phyloP scores from a whole-genome alignment of 1,139 yeast genomes.

The Kodamaea fungicola region DNA sequence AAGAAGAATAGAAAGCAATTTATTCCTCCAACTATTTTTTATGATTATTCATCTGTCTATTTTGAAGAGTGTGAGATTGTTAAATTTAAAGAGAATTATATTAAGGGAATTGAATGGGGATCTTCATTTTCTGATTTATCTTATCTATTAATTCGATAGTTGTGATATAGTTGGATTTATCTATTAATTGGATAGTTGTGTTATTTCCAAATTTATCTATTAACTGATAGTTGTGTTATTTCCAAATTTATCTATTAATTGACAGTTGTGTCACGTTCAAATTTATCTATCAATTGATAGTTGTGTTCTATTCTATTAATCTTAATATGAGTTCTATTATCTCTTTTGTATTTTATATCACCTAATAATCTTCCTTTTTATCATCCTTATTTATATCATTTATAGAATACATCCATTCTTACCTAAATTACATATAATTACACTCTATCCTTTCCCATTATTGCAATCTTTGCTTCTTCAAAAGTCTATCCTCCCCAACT shows the following conservation, averaged over 20 bases:
- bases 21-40: slow-evolving; percentile 34
- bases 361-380: no score
- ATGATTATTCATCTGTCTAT: slow-evolving; percentile 30
- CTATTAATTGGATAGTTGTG: neutral
- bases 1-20: slow-evolving; percentile 25
- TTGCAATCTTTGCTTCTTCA: slow-evolving; percentile 17
- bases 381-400: no score
- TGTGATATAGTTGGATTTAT: neutral
- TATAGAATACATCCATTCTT: slow-evolving; percentile 2
- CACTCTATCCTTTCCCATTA: neutral
- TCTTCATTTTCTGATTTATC: slow-evolving; percentile 55
- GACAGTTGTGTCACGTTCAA: no score
- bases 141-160: slow-evolving; percentile 24
- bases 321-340: no score
- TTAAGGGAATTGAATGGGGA: slow-evolving; percentile 41
- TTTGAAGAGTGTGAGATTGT: slow-evolving; percentile 23
- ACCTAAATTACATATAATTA: neutral
- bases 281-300: no score
- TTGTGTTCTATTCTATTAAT: no score
- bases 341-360: no score
- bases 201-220: no score
- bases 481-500: slow-evolving; percentile 9
- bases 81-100: slow-evolving; percentile 13
- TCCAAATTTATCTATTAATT: no score
- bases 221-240: no score